A percentile compares a stretch with the other conserved stretches of the same genome.
These are phyloP conservation scores for Fusarium tuaranense DNA, from an alignment of 2,329 filamentous ascomycete genomes.

Conservation along the genomic window DNA sequence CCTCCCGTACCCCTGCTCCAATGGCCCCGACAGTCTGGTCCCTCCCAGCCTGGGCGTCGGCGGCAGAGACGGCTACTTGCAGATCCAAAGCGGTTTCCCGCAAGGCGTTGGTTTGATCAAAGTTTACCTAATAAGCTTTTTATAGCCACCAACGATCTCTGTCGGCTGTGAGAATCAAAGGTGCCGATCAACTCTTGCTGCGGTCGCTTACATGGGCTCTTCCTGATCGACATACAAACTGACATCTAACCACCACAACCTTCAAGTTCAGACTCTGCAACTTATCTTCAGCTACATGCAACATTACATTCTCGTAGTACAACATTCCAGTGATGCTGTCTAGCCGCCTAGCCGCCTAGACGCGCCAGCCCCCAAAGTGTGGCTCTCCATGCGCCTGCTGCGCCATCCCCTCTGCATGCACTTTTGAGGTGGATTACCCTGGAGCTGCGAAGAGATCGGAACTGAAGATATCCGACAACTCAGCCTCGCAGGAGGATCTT, in stretches of 20 bases:
- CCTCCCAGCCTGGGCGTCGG: neutral
- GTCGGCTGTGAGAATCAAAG: conserved; percentile 8
- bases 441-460: conserved; percentile 6
- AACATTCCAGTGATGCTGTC: neutral
- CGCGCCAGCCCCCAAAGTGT: conserved; percentile 21
- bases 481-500: neutral
- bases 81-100: neutral
- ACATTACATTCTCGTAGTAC: neutral
- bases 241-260: neutral
- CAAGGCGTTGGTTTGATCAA: neutral
- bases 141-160: neutral
- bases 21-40: neutral
- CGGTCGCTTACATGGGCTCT: neutral
- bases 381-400: conserved; percentile 3
- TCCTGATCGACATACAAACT: neutral
- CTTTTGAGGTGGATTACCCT: conserved; percentile 8
- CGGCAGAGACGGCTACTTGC: neutral
- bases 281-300: conserved; percentile 2
- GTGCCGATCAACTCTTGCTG: neutral
- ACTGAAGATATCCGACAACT: neutral
- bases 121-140: conserved; percentile 1
- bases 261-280: conserved; percentile 9
- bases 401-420: conserved; percentile 8
- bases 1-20: conserved; percentile 3
- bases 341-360: conserved; percentile 34